These are phyloP conservation scores for Rhododendron simsii DNA, from an alignment of 148 eudicot species.

Conservation along the genomic window DNA sequence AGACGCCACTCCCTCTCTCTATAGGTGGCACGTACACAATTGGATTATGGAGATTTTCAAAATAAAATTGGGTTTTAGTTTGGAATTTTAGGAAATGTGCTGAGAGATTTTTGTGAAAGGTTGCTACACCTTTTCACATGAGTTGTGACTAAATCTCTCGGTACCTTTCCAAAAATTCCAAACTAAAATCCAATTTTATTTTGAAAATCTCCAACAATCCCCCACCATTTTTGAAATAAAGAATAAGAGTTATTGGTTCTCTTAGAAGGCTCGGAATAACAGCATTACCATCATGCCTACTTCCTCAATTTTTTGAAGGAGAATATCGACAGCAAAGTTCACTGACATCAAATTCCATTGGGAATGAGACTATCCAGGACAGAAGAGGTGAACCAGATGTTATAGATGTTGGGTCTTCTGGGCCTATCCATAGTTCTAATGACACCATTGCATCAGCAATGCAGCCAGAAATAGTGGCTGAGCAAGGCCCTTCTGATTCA, in stretches of 20 bases:
- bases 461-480: constrained; percentile 7
- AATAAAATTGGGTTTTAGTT: too few species aligned
- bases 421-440: background rate
- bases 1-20: background rate
- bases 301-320: constrained; percentile 1
- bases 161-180: too few species aligned
- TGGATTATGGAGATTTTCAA: too few species aligned
- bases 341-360: background rate
- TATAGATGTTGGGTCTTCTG: background rate
- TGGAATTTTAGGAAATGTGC: too few species aligned
- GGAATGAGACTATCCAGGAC: background rate
- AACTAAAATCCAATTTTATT: too few species aligned
- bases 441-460: constrained; percentile 2
- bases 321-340: background rate
- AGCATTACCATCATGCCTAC: background rate
- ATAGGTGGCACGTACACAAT: background rate
- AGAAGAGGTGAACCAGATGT: constrained; percentile 1
- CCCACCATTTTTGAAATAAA: too few species aligned
- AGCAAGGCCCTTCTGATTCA: constrained; percentile 11
- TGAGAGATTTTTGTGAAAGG: too few species aligned
- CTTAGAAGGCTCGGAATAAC: too few species aligned
- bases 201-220: too few species aligned
- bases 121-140: too few species aligned
- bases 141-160: too few species aligned
- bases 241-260: too few species aligned